These are phyloP conservation scores for Yamadazyma tumulicola DNA, from an alignment of 805 yeast genomes.

Conservation along the genomic window DNA sequence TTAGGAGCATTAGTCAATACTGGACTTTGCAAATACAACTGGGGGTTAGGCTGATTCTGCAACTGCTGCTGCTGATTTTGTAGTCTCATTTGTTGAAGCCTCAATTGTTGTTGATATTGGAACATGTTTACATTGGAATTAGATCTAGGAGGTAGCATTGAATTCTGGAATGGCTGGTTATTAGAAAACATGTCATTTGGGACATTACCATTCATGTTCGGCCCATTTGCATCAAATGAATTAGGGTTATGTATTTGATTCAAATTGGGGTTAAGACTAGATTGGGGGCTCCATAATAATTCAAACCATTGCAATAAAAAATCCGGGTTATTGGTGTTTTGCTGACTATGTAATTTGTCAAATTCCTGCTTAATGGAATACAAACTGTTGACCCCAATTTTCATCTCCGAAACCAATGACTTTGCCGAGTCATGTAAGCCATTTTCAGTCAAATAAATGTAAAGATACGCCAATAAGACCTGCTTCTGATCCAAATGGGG, in stretches of 20 bases:
- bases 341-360: conserved; percentile 23
- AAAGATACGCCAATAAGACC: conserved; percentile 49
- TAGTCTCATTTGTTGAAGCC: conserved; percentile 22
- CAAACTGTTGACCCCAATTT: conserved; percentile 9
- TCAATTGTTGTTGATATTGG: conserved; percentile 21
- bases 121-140: conserved; percentile 12
- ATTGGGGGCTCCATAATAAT: conserved; percentile 46
- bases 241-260: conserved; percentile 16
- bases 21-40: conserved; percentile 16
- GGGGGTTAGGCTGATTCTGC: conserved; percentile 15
- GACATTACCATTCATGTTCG: neutral
- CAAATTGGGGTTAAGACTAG: conserved; percentile 35
- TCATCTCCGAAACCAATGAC: conserved; percentile 28
- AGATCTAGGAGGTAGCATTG: conserved; percentile 11
- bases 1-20: conserved; percentile 12
- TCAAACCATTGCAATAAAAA: conserved; percentile 59
- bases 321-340: conserved; percentile 38
- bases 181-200: no score
- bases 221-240: conserved; percentile 6
- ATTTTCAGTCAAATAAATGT: conserved; percentile 46
- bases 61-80: conserved; percentile 22
- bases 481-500: conserved; percentile 26
- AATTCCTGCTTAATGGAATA: conserved; percentile 9
- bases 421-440: conserved; percentile 50
- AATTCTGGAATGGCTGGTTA: neutral